A percentile compares a stretch with the other conserved stretches of the same genome.
These are phyloP conservation scores for Colletotrichum chlorophyti DNA, from an alignment of 2,329 filamentous ascomycete species.

Conservation along the genomic window DNA sequence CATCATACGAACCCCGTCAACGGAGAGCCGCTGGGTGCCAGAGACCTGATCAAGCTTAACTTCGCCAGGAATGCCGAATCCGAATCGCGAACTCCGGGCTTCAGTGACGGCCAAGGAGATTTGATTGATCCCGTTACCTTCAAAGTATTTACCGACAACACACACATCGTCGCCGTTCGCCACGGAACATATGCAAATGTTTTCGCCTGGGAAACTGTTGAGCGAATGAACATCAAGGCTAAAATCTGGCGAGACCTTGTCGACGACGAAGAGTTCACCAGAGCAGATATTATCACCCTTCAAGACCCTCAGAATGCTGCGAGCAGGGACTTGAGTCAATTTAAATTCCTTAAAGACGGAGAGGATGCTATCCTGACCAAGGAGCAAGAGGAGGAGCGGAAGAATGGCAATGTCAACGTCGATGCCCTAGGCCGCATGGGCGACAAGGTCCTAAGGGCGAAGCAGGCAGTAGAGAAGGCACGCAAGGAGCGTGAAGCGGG, in stretches of 20 bases:
- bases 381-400: conserved; percentile 73
- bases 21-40: conserved; percentile 77
- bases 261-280: conserved; percentile 83
- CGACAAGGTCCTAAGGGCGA: conserved; percentile 87
- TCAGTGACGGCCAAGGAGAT: conserved; percentile 69
- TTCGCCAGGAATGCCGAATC: conserved; percentile 88
- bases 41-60: conserved; percentile 88
- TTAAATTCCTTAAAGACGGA: conserved; percentile 89
- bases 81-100: conserved; percentile 52
- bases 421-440: conserved; percentile 78
- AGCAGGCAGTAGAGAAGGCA: conserved; percentile 91
- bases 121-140: conserved; percentile 96
- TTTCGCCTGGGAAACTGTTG: conserved; percentile 94
- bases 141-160: conserved; percentile 98
- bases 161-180: conserved; percentile 88
- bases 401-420: conserved; percentile 76
- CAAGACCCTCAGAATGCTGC: conserved; percentile 94
- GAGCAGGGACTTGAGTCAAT: conserved; percentile 81
- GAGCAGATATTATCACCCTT: conserved; percentile 93
- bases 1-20: conserved; percentile 91
- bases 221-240: conserved; percentile 93
- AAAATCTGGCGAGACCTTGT: conserved; percentile 96
- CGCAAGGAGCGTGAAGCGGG: conserved; percentile 74
- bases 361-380: conserved; percentile 70
- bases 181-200: conserved; percentile 88